phyloP scores from a whole-genome alignment of 73 alveolate species.

The Stentor roeselii region DNA sequence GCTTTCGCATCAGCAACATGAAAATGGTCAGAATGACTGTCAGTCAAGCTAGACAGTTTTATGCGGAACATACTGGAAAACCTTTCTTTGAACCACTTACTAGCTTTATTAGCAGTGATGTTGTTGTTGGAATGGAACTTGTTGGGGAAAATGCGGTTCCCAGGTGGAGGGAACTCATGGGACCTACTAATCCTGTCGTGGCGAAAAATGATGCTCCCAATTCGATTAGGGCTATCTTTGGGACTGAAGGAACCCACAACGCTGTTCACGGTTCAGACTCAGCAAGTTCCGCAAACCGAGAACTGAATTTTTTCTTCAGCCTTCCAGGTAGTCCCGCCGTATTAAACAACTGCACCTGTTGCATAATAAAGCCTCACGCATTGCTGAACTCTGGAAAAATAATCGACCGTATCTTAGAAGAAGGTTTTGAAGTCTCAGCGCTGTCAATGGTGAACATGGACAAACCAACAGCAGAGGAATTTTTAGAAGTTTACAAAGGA shows the following conservation, averaged over 20 bases:
- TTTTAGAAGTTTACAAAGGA: slow-evolving; percentile 93
- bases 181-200: slow-evolving; percentile 86
- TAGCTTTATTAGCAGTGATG: slow-evolving; percentile 87
- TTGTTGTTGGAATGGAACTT: slow-evolving; percentile 90
- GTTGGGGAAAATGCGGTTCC: slow-evolving; percentile 86
- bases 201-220: slow-evolving; percentile 94
- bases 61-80: slow-evolving; percentile 84
- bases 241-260: slow-evolving; percentile 91
- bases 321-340: slow-evolving; percentile 65
- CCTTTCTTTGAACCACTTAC: slow-evolving; percentile 80
- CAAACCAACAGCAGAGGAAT: slow-evolving; percentile 91
- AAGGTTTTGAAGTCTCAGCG: slow-evolving; percentile 97
- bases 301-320: slow-evolving; percentile 82
- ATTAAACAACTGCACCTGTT: slow-evolving; percentile 89
- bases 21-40: slow-evolving; percentile 84
- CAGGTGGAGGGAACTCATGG: slow-evolving; percentile 88
- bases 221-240: slow-evolving; percentile 87
- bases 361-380: slow-evolving; percentile 93
- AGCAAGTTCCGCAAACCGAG: slow-evolving; percentile 87
- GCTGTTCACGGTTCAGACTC: slow-evolving; percentile 95
- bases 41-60: slow-evolving; percentile 74
- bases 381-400: slow-evolving; percentile 90
- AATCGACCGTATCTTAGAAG: slow-evolving; percentile 82
- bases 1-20: slow-evolving; percentile 85
- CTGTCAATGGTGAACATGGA: slow-evolving; percentile 87